These are phyloP conservation scores for Trebouxia sp. DNA, from an alignment of 139 green algal genomes.

Conservation along the genomic window DNA sequence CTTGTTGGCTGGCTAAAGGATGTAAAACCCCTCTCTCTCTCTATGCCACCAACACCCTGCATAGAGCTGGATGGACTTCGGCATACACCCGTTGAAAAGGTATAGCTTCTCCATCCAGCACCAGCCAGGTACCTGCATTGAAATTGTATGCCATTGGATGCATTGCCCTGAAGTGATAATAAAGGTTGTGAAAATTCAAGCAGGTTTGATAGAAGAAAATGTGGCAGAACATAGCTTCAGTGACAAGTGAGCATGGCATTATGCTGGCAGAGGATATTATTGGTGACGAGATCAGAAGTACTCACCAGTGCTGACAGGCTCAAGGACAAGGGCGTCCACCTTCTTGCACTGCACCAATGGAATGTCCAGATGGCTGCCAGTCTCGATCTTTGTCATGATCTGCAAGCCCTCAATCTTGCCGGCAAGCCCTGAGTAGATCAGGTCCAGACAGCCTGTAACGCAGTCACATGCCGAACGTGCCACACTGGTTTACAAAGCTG, in stretches of 20 bases:
- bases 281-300: background rate
- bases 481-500: background rate
- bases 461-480: background rate
- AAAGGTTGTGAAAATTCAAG: background rate
- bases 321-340: conserved; percentile 4
- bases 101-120: conserved; percentile 56
- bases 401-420: background rate
- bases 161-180: background rate
- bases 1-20: too few relatives aligned
- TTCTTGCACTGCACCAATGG: background rate
- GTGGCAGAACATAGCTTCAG: background rate
- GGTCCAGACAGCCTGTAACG: background rate
- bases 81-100: conserved; percentile 34
- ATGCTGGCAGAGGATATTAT: background rate
- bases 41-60: conserved; percentile 34
- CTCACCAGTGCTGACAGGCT: conserved; percentile 22
- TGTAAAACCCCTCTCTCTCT: too few relatives aligned
- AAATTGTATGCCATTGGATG: background rate
- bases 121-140: conserved; percentile 52
- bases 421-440: background rate
- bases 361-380: background rate
- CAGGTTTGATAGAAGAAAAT: background rate
- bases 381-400: conserved; percentile 2
- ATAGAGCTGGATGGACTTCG: conserved; percentile 53
- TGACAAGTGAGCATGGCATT: background rate